Conservation (phyloP, 2,329 filamentous ascomycete species). For the Sarocladiaceae sp. region DNA sequence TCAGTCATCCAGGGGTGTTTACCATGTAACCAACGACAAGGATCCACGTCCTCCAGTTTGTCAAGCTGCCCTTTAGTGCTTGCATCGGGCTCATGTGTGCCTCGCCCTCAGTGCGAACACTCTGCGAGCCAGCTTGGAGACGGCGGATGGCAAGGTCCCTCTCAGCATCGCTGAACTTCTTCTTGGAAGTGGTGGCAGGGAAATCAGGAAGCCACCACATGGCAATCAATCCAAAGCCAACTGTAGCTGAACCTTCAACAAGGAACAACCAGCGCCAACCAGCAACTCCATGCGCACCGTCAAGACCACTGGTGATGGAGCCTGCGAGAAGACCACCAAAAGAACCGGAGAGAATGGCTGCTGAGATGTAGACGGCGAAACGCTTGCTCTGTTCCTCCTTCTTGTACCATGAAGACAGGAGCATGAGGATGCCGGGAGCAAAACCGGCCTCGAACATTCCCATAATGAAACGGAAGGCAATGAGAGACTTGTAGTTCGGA, state of each 20-base stretch:
- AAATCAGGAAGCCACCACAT: conserved; percentile 68
- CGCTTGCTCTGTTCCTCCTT: conserved; percentile 25
- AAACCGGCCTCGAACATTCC: conserved; percentile 57
- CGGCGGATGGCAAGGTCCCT: conserved; percentile 57
- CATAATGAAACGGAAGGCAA: conserved; percentile 39
- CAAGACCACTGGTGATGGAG: conserved; percentile 51
- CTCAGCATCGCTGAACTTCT: conserved; percentile 55
- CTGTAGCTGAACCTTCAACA: conserved; percentile 56
- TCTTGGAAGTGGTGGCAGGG: conserved; percentile 51
- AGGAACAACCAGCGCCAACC: conserved; percentile 51
- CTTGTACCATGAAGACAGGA: conserved; percentile 65
- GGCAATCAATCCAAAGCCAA: conserved; percentile 53
- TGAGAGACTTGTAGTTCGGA: conserved; percentile 20
- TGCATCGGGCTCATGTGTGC: conserved; percentile 38
- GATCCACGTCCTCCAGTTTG: conserved; percentile 14
- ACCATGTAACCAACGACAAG: conserved; percentile 16
- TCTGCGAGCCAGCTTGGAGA: conserved; percentile 57
- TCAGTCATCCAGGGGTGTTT: background rate
- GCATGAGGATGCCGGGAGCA: conserved; percentile 54
- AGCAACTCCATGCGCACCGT: conserved; percentile 43
- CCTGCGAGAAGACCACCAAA: conserved; percentile 61
- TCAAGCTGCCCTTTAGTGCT: conserved; percentile 12
- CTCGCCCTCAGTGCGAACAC: conserved; percentile 57
- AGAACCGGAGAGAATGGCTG: conserved; percentile 64
- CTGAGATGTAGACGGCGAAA: conserved; percentile 65